These are phyloP conservation scores for Allium cepa DNA, from an alignment of 106 monocot species.

Conservation along the genomic window DNA sequence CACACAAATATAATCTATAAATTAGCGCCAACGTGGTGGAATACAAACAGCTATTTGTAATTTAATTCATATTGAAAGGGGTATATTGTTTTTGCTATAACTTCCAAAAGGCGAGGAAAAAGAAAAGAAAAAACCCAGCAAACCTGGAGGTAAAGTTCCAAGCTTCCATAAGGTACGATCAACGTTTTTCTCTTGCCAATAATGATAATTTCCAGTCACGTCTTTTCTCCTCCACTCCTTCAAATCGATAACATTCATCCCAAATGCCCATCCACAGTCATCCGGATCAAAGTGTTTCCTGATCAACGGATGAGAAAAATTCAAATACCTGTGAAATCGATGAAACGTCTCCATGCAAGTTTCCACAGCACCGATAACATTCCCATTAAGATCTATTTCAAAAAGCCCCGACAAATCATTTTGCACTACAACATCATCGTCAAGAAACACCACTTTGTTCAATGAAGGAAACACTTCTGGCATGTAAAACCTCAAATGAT, in stretches of 20 bases:
- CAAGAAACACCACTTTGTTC: slow-evolving; percentile 23
- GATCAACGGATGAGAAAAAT: slow-evolving; percentile 25
- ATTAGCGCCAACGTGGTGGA: too few species aligned
- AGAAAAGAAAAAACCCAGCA: not conserved
- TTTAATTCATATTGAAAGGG: too few species aligned
- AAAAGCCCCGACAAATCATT: slow-evolving; percentile 25
- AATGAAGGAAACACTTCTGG: slow-evolving; percentile 29
- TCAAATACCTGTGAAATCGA: slow-evolving; percentile 28
- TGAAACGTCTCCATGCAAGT: slow-evolving; percentile 30
- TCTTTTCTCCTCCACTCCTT: slow-evolving; percentile 19
- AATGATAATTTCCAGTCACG: slow-evolving; percentile 27
- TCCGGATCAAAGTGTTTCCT: slow-evolving; percentile 19
- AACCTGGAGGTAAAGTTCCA: slow-evolving; percentile 26
- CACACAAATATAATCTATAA: too few species aligned
- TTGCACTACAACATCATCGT: slow-evolving; percentile 27
- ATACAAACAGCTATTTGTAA: too few species aligned
- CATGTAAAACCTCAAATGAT: slow-evolving; percentile 28
- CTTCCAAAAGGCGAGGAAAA: too few species aligned
- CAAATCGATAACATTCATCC: slow-evolving; percentile 30
- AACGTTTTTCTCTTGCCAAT: slow-evolving; percentile 28
- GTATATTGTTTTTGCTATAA: too few species aligned
- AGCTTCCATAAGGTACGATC: slow-evolving; percentile 31
- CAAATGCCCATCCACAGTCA: slow-evolving; percentile 32
- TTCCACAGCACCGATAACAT: slow-evolving; percentile 32
- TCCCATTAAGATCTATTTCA: slow-evolving; percentile 19